Conservation (phyloP, 345 rosid genomes). For the Moricandia moricandioides region DNA sequence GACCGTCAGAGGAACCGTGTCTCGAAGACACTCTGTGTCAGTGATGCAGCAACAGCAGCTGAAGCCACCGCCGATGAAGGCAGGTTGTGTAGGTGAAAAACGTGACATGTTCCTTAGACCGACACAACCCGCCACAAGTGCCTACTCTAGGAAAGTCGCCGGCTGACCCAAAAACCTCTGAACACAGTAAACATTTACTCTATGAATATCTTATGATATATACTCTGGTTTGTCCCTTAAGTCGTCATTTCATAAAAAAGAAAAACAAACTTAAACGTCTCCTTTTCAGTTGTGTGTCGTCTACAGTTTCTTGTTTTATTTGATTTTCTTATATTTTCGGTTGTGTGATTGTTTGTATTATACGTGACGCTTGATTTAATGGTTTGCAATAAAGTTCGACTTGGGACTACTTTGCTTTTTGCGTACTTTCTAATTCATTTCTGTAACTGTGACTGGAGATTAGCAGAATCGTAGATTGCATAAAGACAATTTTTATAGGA, state of each 20-base stretch:
- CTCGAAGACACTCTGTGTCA: conserved; percentile 43
- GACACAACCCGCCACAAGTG: conserved; percentile 46
- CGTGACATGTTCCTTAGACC: conserved; percentile 54
- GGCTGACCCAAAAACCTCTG: conserved; percentile 38
- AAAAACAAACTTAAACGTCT: neutral
- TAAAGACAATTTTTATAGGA: neutral
- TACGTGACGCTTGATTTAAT: conserved; percentile 14
- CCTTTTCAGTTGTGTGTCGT: conserved; percentile 2
- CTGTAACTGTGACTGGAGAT: neutral
- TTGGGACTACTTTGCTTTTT: neutral
- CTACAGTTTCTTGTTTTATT: conserved; percentile 2
- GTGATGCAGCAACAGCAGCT: conserved; percentile 32
- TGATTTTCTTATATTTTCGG: neutral
- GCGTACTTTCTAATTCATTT: neutral
- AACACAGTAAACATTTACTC: neutral
- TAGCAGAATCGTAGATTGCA: neutral
- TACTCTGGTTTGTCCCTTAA: neutral
- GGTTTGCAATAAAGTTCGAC: conserved; percentile 33
- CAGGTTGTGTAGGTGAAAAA: conserved; percentile 60
- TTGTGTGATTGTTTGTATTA: conserved; percentile 13
- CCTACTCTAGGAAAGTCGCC: conserved; percentile 54
- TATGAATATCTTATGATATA: neutral
- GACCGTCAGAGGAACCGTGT: conserved; percentile 43
- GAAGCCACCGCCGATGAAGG: conserved; percentile 60
- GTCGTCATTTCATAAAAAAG: neutral